phyloP scores from a whole-genome alignment of 148 eudicot species.

The Agrostemma githago region DNA sequence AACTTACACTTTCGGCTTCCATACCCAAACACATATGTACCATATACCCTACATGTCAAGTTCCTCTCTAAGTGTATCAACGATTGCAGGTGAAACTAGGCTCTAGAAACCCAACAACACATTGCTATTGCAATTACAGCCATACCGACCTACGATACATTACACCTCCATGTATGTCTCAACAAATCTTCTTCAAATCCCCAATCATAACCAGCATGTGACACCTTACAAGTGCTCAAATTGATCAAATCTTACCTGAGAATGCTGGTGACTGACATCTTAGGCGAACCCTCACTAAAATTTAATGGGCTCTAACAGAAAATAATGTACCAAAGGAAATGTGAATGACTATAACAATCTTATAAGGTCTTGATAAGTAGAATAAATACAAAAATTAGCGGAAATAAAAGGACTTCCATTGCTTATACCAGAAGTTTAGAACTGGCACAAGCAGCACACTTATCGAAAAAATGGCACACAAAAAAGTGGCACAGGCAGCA shows the following conservation, averaged over 20 bases:
- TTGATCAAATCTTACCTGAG: background rate
- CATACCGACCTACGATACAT: background rate
- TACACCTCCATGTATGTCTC: background rate
- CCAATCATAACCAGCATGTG: background rate
- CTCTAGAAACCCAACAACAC: background rate
- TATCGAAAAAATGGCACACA: too few relatives aligned
- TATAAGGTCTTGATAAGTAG: background rate
- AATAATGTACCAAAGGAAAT: background rate
- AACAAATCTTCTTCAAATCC: background rate
- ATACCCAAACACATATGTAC: background rate
- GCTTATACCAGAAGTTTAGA: background rate
- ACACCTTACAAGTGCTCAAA: background rate
- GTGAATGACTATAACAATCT: background rate
- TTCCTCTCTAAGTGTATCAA: background rate
- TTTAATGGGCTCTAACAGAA: background rate
- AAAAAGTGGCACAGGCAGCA: background rate
- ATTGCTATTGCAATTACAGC: background rate
- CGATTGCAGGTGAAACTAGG: background rate
- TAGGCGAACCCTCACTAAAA: background rate
- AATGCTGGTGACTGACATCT: background rate
- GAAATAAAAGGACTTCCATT: background rate
- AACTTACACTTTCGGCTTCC: background rate
- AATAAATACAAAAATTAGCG: background rate
- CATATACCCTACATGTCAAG: background rate
- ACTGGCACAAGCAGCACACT: background rate